Evolutionary conservation across 129 eudicot species (phyloP).

Genomic region (Smallanthus sonchifolius): DNA sequence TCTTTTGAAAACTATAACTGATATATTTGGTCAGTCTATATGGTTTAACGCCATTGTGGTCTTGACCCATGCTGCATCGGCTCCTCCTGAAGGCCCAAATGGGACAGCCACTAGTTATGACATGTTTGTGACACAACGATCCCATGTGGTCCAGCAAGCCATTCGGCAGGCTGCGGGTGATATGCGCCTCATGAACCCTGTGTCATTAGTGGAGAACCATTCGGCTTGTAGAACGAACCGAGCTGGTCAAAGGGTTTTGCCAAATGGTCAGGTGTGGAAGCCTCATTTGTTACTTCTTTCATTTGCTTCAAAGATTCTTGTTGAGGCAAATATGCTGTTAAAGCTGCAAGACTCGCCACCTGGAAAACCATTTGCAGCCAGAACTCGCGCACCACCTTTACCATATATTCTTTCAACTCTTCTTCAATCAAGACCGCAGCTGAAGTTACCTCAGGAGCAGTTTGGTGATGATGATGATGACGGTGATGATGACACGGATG

Average conservation of each 20-base stretch:
- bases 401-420: conserved; percentile 81
- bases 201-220: conserved; percentile 94
- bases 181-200: conserved; percentile 98
- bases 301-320: conserved; percentile 91
- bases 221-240: conserved; percentile 89
- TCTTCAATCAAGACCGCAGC: conserved; percentile 80
- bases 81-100: conserved; percentile 98
- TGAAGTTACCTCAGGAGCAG: conserved; percentile 84
- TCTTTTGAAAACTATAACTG: conserved; percentile 76
- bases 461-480: conserved; percentile 63
- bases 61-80: conserved; percentile 97
- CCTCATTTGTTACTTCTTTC: conserved; percentile 87
- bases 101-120: conserved; percentile 91
- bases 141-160: conserved; percentile 95
- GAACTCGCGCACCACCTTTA: conserved; percentile 77
- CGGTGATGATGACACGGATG: conserved; percentile 62
- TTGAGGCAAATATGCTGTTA: conserved; percentile 84
- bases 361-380: conserved; percentile 68
- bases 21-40: conserved; percentile 86
- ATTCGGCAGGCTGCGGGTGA: conserved; percentile 99
- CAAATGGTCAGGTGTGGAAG: conserved; percentile 99
- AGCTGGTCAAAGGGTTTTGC: conserved; percentile 95
- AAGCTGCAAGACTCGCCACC: conserved; percentile 95
- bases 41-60: conserved; percentile 99
- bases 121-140: conserved; percentile 95